phyloP scores from a whole-genome alignment of 768 basidiomycete species.

The Exidia glandulosa region DNA sequence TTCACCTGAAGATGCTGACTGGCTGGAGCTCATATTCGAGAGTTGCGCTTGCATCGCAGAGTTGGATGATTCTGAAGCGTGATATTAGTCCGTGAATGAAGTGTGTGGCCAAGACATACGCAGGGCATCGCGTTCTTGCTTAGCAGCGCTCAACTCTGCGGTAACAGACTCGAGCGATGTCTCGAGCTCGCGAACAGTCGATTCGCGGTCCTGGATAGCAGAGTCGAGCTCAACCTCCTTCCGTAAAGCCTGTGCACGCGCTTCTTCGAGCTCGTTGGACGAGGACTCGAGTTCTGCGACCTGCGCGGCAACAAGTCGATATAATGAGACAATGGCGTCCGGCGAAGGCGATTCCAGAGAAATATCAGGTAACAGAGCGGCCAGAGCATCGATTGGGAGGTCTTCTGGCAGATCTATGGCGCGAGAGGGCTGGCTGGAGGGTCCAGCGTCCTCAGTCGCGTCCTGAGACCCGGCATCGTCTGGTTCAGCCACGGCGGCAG shows the following conservation, averaged over 20 bases:
- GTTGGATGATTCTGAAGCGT: conserved; percentile 32
- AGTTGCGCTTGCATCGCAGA: conserved; percentile 44
- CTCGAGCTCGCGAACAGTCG: conserved; percentile 45
- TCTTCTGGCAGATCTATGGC: conserved; percentile 36
- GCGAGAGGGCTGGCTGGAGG: neutral
- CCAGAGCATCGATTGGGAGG: conserved; percentile 50
- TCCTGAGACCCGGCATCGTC: neutral
- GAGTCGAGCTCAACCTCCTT: conserved; percentile 81
- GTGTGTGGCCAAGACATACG: conserved; percentile 32
- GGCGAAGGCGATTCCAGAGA: conserved; percentile 44
- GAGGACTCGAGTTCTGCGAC: conserved; percentile 41
- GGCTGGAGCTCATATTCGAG: conserved; percentile 42
- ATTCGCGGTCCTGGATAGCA: conserved; percentile 68
- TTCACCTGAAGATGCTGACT: conserved; percentile 53
- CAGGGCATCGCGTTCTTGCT: conserved; percentile 55
- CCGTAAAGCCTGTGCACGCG: conserved; percentile 52
- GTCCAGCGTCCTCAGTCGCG: neutral
- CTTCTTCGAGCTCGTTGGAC: conserved; percentile 58
- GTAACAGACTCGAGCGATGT: conserved; percentile 37
- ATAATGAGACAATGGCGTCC: conserved; percentile 51
- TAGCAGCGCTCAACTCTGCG: conserved; percentile 43
- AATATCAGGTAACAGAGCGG: conserved; percentile 49
- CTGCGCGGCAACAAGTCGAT: conserved; percentile 50
- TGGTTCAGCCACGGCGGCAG: no score
- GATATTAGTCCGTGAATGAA: conserved; percentile 9